Evolutionary conservation across 345 rosid genomes (phyloP), one percentile per base, ranked within the genome.

Genomic region (Acer campestre): DNA sequence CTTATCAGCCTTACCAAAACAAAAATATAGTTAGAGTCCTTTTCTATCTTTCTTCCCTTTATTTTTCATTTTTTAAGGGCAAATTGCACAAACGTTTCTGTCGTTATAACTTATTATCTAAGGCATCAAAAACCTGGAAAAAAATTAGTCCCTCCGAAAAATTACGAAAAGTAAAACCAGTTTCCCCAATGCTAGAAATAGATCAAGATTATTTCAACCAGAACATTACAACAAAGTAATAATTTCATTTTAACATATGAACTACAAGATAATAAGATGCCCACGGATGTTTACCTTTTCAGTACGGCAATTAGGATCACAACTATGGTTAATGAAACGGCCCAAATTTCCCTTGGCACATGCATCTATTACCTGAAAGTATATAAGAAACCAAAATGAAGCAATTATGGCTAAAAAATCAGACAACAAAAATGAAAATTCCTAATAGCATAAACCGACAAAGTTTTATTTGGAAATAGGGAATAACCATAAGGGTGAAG

Each of bases 281-380:
- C 66, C 7, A 61, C 22, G 23, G 31, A 74, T 9, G 79, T 58
- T 84, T 81, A 93, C 99, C 98, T 96, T 96, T 87, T 96, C 98
- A 27, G 99, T 96, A 58, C 95, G 98, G 82, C 99, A 94, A 85
- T 96, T 96, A 69, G 99, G 99, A 83, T 96, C 95, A 84, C 99
- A 96, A 74, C 99, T 96, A 80, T 96, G 99, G 85, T 96, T 96
- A 64, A 96, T 92, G 85, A 96, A 96, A 81, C 98, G 98, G 75
- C 98, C 99, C 89, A 96, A 71, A 79, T 96, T 96, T 74, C 98
- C 99, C 88, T 96, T 96, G 5, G 85, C 94, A 84, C 93, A 93
- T 56, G 99, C 99, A 83, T 92, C 98, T 70, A 94, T 96, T 67
- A 96, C 97, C 99, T 96, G 95, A 80, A 80, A 83, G 44, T n/a